Base-by-base conservation (phyloP, 2,329 filamentous ascomycete species). In the Metarhizium guizhouense region DNA sequence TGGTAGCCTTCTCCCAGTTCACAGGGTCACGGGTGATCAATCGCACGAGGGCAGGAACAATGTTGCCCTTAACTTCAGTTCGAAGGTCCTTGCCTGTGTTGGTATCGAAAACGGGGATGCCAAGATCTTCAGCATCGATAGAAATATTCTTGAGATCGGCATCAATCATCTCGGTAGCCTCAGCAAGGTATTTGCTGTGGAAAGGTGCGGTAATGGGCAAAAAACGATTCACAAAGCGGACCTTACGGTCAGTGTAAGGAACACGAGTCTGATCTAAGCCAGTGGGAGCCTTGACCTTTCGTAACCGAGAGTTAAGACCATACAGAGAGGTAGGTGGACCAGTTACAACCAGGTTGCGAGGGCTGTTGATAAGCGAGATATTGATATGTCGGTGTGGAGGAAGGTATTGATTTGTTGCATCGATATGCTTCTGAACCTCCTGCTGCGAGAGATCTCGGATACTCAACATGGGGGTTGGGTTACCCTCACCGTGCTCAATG, bases 281-380 rank as follows among this genome's bases (percentile, higher is more conserved):
- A n/a, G 94, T 97, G 4, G 94, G 87, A 2, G 94, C 93, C 79
- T 96, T 99, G 70, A 96, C 90, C 75, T 97, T 99, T 65, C 95
- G 88, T 54, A 99, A 78, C 68, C 95, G 91, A 51, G 95, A 78
- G 71, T 99, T 99, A 45, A 99, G 81, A 81, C 94, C 95, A 68
- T 96, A 96, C 11, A 99, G 79, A 2, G 95, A 97, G 62, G 95
- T 91, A 2, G 95, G 94, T 55, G 94, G 94, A 54, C 94, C 94
- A 47, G 94, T 96, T 14, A 99, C 91, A 51, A 99, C 95, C 67
- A 97, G 87, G 72, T 97, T 99, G 57, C 94, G 87, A 14, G 93
- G 91, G 74, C 93, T 97, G 79, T 99, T 99, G 70, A 96, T 84
- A 55, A 99, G 82, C 1, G 95, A 97, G 64, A 99, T 93, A 68